Evolutionary conservation across 768 basidiomycete species (phyloP).

Genomic region (Clitopilus hobsonii): DNA sequence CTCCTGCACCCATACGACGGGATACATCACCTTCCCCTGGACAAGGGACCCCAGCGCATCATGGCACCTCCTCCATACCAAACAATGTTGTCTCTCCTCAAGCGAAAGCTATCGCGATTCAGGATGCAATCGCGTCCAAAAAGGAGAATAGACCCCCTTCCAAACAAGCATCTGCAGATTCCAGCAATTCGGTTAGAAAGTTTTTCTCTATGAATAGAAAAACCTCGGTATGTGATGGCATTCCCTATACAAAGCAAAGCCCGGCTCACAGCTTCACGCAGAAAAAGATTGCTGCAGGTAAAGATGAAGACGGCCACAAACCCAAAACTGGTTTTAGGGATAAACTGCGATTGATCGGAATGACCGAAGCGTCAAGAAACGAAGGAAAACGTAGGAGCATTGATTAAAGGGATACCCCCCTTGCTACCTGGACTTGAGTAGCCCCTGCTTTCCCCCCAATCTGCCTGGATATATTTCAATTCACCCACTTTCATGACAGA

Average conservation of each 20-base stretch:
- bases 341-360: conserved; percentile 27
- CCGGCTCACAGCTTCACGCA: too few species aligned
- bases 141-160: conserved; percentile 23
- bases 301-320: conserved; percentile 14
- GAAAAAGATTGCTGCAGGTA: conserved; percentile 15
- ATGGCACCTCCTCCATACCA: background rate
- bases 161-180: conserved; percentile 9
- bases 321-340: conserved; percentile 26
- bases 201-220: conserved; percentile 35
- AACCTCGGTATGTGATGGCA: conserved; percentile 33
- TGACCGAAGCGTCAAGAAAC: conserved; percentile 31
- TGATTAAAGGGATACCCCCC: conserved; percentile 16
- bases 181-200: conserved; percentile 10
- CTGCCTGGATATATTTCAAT: too few species aligned
- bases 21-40: background rate
- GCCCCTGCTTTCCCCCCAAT: too few species aligned
- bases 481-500: background rate
- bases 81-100: conserved; percentile 31
- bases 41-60: background rate
- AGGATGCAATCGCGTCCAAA: conserved; percentile 54
- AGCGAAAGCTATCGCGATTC: conserved; percentile 60
- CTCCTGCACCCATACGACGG: background rate
- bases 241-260: background rate
- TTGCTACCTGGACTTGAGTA: too few species aligned
- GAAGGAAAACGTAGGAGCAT: conserved; percentile 32